phyloP scores from a whole-genome alignment of 1,284 basidiomycete species.

The Ustilago loliicola region DNA sequence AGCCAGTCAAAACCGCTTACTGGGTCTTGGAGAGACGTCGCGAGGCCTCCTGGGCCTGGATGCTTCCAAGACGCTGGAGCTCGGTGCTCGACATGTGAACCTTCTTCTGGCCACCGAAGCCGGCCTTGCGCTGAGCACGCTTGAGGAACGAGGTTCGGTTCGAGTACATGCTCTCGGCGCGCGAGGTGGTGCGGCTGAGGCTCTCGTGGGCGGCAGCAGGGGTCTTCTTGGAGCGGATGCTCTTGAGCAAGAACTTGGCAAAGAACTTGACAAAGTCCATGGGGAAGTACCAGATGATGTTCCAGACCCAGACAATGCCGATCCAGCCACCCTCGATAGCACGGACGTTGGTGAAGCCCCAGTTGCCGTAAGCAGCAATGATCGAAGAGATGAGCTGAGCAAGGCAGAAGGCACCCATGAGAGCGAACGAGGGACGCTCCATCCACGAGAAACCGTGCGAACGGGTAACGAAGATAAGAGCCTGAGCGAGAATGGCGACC shows the following conservation, averaged over 20 bases:
- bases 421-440: slow-evolving; percentile 91
- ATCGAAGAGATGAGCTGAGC: slow-evolving; percentile 95
- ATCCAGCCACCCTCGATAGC: slow-evolving; percentile 80
- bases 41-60: slow-evolving; percentile 83
- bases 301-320: slow-evolving; percentile 84
- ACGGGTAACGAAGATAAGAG: slow-evolving; percentile 95
- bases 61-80: slow-evolving; percentile 83
- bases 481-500: slow-evolving; percentile 98
- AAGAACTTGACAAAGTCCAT: slow-evolving; percentile 95
- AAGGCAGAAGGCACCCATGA: slow-evolving; percentile 89
- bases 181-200: slow-evolving; percentile 87
- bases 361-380: slow-evolving; percentile 88
- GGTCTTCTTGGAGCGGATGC: slow-evolving; percentile 68
- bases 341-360: slow-evolving; percentile 61
- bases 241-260: slow-evolving; percentile 79
- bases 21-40: slow-evolving; percentile 78
- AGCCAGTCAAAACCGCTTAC: slow-evolving; percentile 28
- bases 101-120: slow-evolving; percentile 80
- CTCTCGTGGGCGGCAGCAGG: slow-evolving; percentile 75
- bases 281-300: slow-evolving; percentile 94
- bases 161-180: slow-evolving; percentile 92
- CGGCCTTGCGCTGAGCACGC: slow-evolving; percentile 85
- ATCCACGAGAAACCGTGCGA: slow-evolving; percentile 98
- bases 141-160: slow-evolving; percentile 91
- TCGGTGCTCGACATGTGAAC: slow-evolving; percentile 80